Conservation (phyloP, 352 stramenopile genomes). For the Phytophthora agathidicida region DNA sequence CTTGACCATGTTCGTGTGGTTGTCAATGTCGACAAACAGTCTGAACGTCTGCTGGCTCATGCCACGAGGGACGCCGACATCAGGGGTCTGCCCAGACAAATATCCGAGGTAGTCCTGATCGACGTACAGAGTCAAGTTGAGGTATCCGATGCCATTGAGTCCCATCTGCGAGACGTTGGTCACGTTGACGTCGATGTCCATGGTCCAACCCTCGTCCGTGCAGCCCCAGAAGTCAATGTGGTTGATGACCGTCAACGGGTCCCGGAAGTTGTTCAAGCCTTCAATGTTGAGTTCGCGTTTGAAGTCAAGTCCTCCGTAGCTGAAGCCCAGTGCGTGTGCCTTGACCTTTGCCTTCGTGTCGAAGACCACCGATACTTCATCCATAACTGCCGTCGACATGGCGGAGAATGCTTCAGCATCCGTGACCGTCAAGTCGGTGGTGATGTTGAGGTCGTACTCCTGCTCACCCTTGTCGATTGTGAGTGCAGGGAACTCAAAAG, state of each 20-base stretch:
- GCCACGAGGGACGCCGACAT: slow-evolving; percentile 53
- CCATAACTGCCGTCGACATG: slow-evolving; percentile 53
- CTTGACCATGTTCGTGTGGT: slow-evolving; percentile 34
- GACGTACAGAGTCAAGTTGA: slow-evolving; percentile 76
- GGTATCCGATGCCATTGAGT: slow-evolving; percentile 57
- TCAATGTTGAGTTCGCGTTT: slow-evolving; percentile 53
- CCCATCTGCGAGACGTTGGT: slow-evolving; percentile 60
- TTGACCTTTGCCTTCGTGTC: slow-evolving; percentile 49
- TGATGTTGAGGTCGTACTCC: slow-evolving; percentile 43
- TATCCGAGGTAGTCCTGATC: slow-evolving; percentile 66
- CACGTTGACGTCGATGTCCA: slow-evolving; percentile 67
- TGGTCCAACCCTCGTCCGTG: slow-evolving; percentile 37
- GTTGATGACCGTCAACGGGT: slow-evolving; percentile 55
- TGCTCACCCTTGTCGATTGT: slow-evolving; percentile 45
- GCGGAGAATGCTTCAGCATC: slow-evolving; percentile 47
- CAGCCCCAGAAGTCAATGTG: slow-evolving; percentile 59
- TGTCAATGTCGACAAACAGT: slow-evolving; percentile 30
- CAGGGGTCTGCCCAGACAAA: slow-evolving; percentile 41
- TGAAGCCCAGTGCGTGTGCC: slow-evolving; percentile 55
- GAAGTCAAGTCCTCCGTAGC: slow-evolving; percentile 62
- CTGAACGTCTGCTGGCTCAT: slow-evolving; percentile 38
- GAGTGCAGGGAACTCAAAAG: slow-evolving; percentile 55
- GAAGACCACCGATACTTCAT: slow-evolving; percentile 44
- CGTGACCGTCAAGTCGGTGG: slow-evolving; percentile 41
- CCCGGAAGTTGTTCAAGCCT: slow-evolving; percentile 62